Evolutionary conservation across 306 rosid genomes (phyloP).

Genomic region (Alnus glutinosa): DNA sequence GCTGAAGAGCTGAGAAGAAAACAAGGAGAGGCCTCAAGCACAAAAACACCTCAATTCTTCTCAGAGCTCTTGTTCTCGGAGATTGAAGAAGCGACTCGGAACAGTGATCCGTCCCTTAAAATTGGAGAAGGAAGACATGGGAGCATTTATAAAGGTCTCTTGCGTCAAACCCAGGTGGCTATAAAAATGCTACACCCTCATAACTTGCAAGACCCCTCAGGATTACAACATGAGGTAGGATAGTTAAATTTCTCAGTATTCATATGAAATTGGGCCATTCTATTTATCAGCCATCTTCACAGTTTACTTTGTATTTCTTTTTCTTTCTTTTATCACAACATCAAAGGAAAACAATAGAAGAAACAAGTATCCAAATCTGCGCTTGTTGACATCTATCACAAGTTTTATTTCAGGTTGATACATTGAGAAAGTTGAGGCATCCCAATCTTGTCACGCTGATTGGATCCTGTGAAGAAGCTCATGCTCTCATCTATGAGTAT

Average conservation of each 20-base stretch:
- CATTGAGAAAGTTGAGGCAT: slow-evolving; percentile 79
- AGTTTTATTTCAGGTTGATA: slow-evolving; percentile 54
- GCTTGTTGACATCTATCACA: slow-evolving; percentile 1
- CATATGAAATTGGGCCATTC: background rate
- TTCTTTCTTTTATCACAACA: background rate
- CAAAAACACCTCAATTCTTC: slow-evolving; percentile 36
- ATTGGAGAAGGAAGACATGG: slow-evolving; percentile 66
- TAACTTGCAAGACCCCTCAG: slow-evolving; percentile 50
- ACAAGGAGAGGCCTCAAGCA: slow-evolving; percentile 39
- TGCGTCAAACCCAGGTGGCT: slow-evolving; percentile 52
- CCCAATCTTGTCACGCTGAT: slow-evolving; percentile 78
- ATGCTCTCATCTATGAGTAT: slow-evolving; percentile 76
- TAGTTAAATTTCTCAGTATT: background rate
- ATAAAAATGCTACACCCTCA: slow-evolving; percentile 38
- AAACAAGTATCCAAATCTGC: background rate
- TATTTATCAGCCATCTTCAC: background rate
- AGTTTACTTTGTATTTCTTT: background rate
- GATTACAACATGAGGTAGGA: slow-evolving; percentile 56
- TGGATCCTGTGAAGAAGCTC: slow-evolving; percentile 74
- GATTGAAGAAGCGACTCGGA: slow-evolving; percentile 47
- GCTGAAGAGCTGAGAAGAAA: slow-evolving; percentile 49
- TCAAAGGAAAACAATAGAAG: background rate
- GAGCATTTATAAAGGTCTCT: slow-evolving; percentile 41
- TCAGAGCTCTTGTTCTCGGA: slow-evolving; percentile 46
- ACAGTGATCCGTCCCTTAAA: slow-evolving; percentile 44